Base-by-base conservation (phyloP, 2,329 filamentous ascomycete species). In the Cucurbitaria berberidis region DNA sequence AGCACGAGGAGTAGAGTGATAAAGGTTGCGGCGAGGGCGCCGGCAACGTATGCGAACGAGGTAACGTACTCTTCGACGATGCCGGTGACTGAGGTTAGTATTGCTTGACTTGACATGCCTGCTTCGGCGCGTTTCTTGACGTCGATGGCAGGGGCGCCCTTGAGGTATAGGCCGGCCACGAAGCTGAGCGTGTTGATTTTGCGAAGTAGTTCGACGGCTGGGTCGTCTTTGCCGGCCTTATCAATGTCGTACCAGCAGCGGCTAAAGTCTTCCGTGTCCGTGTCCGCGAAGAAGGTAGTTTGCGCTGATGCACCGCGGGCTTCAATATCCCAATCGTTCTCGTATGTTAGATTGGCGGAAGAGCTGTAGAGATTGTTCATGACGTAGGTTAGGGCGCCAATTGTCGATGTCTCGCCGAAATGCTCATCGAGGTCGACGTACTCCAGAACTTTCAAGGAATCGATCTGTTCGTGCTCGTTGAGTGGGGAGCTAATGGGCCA, bases 1-100 rank as follows among this genome's bases (percentile, higher is more conserved):
- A 72, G 53, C 0, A 74, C 68, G 53, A 64, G 62, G 27, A 72
- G 24, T 3, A 75, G 55, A n/a, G 68, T 73, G 41, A 68, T 40
- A 29, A 74, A 41, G 10, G 65, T 70, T 11, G 66, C 65, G 18
- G 60, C 66, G 3, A 74, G 57, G 2, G 71, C 72, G 41, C 64
- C 70, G 24, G 47, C 67, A 45, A 74, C 66, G 57, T 68, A 74
- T 9, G 16, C 30, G 29, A 56, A 63, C 24, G 69, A 51, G 0
- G 70, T 74, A 1, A 41, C 46, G 58, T 73, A 74, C 45, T 63
- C 55, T 34, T 68, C 63, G 6, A 66, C 63, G 29, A 66, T 63
- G 42, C 63, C 62, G 15, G 63, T 63, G 13, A 66, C 55, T 13
- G 48, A 41, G 0, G 51, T 50, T 8, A 40, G 36, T 2, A 63